Percentiles rank a stretch among this genome's conserved stretches.
Evolutionary conservation across 73 alveolate genomes (phyloP).

Genomic region (Tetrahymena malaccensis): DNA sequence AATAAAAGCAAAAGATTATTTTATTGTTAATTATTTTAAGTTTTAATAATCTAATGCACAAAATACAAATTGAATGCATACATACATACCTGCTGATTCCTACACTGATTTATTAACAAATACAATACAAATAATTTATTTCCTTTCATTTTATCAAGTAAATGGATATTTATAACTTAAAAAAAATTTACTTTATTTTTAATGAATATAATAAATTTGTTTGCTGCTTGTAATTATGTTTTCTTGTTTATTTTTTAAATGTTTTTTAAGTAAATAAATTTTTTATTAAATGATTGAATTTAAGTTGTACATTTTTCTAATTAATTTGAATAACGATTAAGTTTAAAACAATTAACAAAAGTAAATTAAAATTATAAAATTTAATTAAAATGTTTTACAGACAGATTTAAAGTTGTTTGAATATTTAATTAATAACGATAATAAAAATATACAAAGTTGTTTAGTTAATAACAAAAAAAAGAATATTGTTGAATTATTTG

Average conservation of each 20-base stretch:
- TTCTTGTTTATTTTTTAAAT: background rate
- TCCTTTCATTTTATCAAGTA: background rate
- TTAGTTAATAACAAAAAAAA: background rate
- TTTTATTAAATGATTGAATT: background rate
- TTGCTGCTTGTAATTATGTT: background rate
- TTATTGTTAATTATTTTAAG: background rate
- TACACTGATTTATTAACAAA: background rate
- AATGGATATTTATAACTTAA: background rate
- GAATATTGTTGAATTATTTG: background rate
- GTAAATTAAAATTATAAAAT: too few relatives aligned
- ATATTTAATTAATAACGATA: background rate
- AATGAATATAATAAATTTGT: too few relatives aligned
- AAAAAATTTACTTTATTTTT: background rate
- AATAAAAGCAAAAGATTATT: background rate
- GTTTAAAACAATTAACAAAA: too few relatives aligned
- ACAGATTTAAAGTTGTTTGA: background rate
- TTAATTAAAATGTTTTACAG: too few relatives aligned
- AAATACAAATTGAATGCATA: background rate
- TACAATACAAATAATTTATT: background rate
- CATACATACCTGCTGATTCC: background rate
- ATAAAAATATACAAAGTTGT: background rate
- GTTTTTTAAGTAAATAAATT: background rate
- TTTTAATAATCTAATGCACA: background rate
- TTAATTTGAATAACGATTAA: background rate
- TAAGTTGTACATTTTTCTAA: background rate